Base-by-base conservation (phyloP, 257 asterid genomes). In the Ajuga chamaepitys region DNA sequence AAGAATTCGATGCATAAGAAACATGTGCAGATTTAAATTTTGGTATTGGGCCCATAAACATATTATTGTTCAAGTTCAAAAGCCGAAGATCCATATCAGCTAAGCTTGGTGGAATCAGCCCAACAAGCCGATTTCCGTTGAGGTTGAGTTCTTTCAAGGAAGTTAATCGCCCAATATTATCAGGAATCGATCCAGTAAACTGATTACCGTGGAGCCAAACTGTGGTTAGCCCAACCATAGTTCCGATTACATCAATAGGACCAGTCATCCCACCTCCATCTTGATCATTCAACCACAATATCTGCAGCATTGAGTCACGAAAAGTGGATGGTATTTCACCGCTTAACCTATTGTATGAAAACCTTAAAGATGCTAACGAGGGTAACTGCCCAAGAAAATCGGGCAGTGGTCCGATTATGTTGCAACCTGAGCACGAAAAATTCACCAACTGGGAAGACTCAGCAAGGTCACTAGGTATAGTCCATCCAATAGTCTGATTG, bases 1-100 rank as follows among this genome's bases (percentile, higher is more conserved):
- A 90, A 0, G 86, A 85, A 55, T 90, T 90, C 5, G 85, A 77
- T 3, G 51, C 42, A 48, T 70, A 79, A 10, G 87, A 54, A 42
- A 61, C 90, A 56, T 70, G 75, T 37, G 44, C 74, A 50, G 90
- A 65, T 70, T 70, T 80, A 16, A 90, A 87, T 66, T 81, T 74
- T 4, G 97, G 97, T 7, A 86, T 74, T 2, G 93, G 81, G 32
- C 97, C 97, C 96, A 91, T 86, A 1, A 91, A 74, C 88, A 76
- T 82, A 65, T 91, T 91, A 60, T 91, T 88, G 67, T 83, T 88
- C 82, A 91, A 75, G 77, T 91, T 77, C 71, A 91, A 59, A 0
- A 60, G 24, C 7, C 51, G 58, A 35, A 88, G 79, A 42, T 67
- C 67, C 84, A 91, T 67, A 63, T 60, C 7, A 8, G 91, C 95